phyloP scores from a whole-genome alignment of 805 yeast species.

The Saccharomycopsis sp. region DNA sequence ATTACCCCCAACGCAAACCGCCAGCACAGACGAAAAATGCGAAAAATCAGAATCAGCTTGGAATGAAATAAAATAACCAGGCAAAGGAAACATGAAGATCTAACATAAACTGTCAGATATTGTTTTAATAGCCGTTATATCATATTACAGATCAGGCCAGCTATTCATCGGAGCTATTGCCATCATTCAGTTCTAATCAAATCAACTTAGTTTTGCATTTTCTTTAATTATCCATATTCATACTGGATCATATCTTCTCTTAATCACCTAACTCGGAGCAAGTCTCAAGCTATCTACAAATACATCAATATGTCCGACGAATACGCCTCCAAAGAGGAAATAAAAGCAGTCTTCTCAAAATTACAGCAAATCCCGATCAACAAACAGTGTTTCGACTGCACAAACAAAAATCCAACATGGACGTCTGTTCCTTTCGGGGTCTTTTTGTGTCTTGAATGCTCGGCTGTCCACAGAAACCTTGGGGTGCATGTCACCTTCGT shows the following conservation, averaged over 20 bases:
- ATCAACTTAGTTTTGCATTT: no score
- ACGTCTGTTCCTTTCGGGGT: slow-evolving; percentile 96
- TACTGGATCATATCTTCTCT: no score
- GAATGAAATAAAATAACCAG: neutral
- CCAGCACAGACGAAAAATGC: neutral
- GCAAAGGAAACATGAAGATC: no score
- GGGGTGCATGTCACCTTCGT: slow-evolving; percentile 97
- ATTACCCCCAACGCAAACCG: neutral
- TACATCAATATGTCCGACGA: slow-evolving; percentile 15
- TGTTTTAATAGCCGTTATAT: neutral
- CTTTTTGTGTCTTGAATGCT: slow-evolving; percentile 86
- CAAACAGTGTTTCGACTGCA: slow-evolving; percentile 88
- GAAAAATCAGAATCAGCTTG: neutral
- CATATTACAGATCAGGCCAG: no score
- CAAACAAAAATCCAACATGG: slow-evolving; percentile 95
- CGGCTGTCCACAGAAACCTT: slow-evolving; percentile 89
- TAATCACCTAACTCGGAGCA: no score
- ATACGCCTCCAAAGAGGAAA: slow-evolving; percentile 61
- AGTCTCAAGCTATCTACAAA: no score
- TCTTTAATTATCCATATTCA: no score
- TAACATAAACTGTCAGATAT: no score
- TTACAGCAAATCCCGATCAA: slow-evolving; percentile 64
- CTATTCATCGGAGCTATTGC: no score
- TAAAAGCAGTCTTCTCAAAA: slow-evolving; percentile 54
- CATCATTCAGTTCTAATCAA: no score